Evolutionary conservation across 371 early-diverging fungal genomes (phyloP).

Genomic region (Mortierella sp.): DNA sequence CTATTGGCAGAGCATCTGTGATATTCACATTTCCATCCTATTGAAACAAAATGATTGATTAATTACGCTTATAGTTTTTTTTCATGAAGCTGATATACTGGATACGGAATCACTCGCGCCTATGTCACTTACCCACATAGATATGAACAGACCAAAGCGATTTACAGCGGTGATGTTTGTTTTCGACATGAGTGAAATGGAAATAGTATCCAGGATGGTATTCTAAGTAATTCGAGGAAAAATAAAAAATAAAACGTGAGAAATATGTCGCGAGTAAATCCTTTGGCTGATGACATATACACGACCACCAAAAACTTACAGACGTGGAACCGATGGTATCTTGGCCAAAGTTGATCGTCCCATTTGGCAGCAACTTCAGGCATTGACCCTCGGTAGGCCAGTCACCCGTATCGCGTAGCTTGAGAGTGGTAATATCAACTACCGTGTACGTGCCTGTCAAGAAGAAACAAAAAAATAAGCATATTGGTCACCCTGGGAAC

Average conservation of each 20-base stretch:
- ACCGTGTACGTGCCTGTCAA: too few species aligned
- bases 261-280: neutral
- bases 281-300: too few species aligned
- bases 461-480: neutral
- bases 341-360: slow-evolving; percentile 19
- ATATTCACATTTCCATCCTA: slow-evolving; percentile 23
- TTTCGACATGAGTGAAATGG: neutral
- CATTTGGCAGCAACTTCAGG: slow-evolving; percentile 6
- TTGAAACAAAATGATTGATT: neutral
- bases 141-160: slow-evolving; percentile 19
- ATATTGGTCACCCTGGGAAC: neutral
- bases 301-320: slow-evolving; percentile 9
- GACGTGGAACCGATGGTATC: neutral
- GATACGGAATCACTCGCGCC: neutral
- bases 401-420: slow-evolving; percentile 25
- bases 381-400: slow-evolving; percentile 35
- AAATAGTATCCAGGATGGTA: slow-evolving; percentile 8
- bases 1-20: slow-evolving; percentile 19
- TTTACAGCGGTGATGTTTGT: neutral
- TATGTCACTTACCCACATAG: slow-evolving; percentile 27
- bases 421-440: slow-evolving; percentile 2
- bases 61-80: too few species aligned
- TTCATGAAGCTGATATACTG: too few species aligned
- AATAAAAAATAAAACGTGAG: neutral
- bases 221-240: neutral